Percentiles rank a stretch among this genome's conserved stretches.
phyloP scores from a whole-genome alignment of 768 basidiomycete genomes.

The Pulveroboletus frians region DNA sequence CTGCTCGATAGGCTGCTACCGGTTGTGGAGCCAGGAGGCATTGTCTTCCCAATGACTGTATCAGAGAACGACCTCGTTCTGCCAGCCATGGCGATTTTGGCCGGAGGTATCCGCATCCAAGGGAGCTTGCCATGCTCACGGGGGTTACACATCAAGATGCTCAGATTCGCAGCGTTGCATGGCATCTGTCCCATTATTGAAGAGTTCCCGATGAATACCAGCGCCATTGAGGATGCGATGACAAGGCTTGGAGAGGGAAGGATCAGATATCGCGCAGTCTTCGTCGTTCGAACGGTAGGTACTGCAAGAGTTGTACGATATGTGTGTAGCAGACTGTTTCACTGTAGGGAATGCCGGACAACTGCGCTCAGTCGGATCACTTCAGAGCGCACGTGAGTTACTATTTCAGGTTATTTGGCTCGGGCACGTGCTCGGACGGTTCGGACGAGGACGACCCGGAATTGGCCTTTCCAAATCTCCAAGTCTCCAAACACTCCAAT shows the following conservation, averaged over 20 bases:
- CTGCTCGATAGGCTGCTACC: constrained; percentile 20
- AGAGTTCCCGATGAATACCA: constrained; percentile 28
- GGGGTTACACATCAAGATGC: constrained; percentile 28
- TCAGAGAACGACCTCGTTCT: constrained; percentile 18
- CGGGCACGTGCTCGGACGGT: no score
- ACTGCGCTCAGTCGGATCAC: no score
- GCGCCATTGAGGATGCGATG: constrained; percentile 29
- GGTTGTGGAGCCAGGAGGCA: constrained; percentile 21
- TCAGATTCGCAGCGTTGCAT: constrained; percentile 32
- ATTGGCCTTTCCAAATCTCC: no score
- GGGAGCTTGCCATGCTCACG: constrained; percentile 24
- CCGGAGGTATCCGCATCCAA: constrained; percentile 22
- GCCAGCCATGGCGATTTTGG: constrained; percentile 17
- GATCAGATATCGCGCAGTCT: constrained; percentile 32
- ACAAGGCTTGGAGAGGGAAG: constrained; percentile 20
- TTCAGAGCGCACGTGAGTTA: no score
- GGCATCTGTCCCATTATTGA: constrained; percentile 28
- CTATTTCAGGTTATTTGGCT: no score
- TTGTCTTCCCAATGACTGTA: constrained; percentile 25
- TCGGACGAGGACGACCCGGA: no score
- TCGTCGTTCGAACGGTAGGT: constrained; percentile 8
- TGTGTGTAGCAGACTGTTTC: not conserved
- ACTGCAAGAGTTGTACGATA: not conserved
- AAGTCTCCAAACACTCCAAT: no score
- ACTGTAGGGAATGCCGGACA: no score